A percentile compares a stretch with the other conserved stretches of the same genome.
These are phyloP conservation scores for Ophiocordyceps australis DNA, from an alignment of 2,329 filamentous ascomycete species.

Conservation along the genomic window DNA sequence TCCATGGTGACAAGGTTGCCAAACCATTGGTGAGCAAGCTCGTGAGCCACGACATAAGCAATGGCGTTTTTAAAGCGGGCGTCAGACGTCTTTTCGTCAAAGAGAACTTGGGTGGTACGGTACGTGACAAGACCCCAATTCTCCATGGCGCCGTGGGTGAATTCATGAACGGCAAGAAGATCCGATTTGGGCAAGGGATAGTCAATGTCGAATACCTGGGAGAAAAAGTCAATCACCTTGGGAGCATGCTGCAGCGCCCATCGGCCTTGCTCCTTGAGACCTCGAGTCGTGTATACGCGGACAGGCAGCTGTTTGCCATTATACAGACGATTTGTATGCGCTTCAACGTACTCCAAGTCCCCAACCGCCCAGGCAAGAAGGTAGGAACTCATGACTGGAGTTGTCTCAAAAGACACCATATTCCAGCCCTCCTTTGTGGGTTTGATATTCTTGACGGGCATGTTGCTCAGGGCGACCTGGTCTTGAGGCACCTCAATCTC, in stretches of 20 bases:
- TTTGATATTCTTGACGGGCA: slow-evolving; percentile 64
- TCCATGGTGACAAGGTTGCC: slow-evolving; percentile 93
- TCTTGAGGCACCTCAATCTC: slow-evolving; percentile 80
- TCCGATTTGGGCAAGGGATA: slow-evolving; percentile 89
- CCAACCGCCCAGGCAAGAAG: slow-evolving; percentile 87
- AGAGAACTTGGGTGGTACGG: slow-evolving; percentile 87
- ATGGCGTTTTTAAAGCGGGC: slow-evolving; percentile 82
- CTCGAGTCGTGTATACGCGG: slow-evolving; percentile 85
- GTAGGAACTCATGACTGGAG: slow-evolving; percentile 83
- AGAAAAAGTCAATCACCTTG: slow-evolving; percentile 92
- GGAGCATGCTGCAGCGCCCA: slow-evolving; percentile 85
- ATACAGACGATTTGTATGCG: slow-evolving; percentile 76
- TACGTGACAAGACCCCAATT: slow-evolving; percentile 97
- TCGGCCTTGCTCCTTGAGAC: slow-evolving; percentile 80
- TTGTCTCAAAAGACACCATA: slow-evolving; percentile 61
- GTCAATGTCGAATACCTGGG: slow-evolving; percentile 81
- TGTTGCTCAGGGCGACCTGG: slow-evolving; percentile 83
- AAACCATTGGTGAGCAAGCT: slow-evolving; percentile 93
- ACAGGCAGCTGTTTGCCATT: slow-evolving; percentile 83
- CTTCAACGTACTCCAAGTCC: slow-evolving; percentile 93
- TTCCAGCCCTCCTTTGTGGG: slow-evolving; percentile 46
- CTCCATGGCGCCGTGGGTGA: slow-evolving; percentile 79
- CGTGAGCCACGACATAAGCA: slow-evolving; percentile 95
- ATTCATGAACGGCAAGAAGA: slow-evolving; percentile 80
- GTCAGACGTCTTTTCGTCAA: slow-evolving; percentile 83